These are phyloP conservation scores for Ramularia collo-cygni DNA, from an alignment of 2,329 filamentous ascomycete species.

Conservation along the genomic window DNA sequence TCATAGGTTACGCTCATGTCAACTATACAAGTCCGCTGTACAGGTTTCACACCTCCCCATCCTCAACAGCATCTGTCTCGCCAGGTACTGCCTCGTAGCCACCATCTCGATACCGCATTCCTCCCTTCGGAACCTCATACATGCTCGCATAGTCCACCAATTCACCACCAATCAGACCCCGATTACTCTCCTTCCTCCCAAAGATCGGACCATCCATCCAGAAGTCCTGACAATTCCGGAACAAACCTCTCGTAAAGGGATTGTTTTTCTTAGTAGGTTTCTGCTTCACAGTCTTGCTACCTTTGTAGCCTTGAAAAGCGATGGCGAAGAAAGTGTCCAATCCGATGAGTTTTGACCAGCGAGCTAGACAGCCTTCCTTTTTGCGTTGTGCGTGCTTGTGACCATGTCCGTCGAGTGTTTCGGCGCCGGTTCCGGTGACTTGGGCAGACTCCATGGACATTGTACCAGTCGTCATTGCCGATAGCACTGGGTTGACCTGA, in stretches of 20 bases:
- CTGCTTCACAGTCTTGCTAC: conserved; percentile 38
- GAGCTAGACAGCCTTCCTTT: conserved; percentile 61
- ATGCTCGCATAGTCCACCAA: conserved; percentile 79
- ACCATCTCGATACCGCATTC: conserved; percentile 53
- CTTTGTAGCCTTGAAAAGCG: conserved; percentile 65
- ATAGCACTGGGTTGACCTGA: conserved; percentile 54
- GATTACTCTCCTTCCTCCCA: conserved; percentile 67
- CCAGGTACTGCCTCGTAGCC: conserved; percentile 46
- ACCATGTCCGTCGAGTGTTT: conserved; percentile 43
- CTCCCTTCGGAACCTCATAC: conserved; percentile 72
- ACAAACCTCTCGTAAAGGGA: conserved; percentile 73
- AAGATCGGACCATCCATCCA: conserved; percentile 86
- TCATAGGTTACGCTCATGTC: too few species aligned
- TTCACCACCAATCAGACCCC: conserved; percentile 69
- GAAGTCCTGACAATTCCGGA: conserved; percentile 93
- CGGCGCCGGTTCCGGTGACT: conserved; percentile 59
- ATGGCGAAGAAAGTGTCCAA: conserved; percentile 93
- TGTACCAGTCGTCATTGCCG: conserved; percentile 67
- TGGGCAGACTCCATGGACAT: conserved; percentile 61
- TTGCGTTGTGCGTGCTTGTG: conserved; percentile 44
- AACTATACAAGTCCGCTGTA: too few species aligned
- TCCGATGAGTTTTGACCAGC: conserved; percentile 79
- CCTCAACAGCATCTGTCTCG: too few species aligned
- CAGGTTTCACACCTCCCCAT: too few species aligned
- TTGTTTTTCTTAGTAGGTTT: conserved; percentile 49